Evolutionary conservation across 768 basidiomycete genomes (phyloP).

Genomic region (Naganishia vishniacii): DNA sequence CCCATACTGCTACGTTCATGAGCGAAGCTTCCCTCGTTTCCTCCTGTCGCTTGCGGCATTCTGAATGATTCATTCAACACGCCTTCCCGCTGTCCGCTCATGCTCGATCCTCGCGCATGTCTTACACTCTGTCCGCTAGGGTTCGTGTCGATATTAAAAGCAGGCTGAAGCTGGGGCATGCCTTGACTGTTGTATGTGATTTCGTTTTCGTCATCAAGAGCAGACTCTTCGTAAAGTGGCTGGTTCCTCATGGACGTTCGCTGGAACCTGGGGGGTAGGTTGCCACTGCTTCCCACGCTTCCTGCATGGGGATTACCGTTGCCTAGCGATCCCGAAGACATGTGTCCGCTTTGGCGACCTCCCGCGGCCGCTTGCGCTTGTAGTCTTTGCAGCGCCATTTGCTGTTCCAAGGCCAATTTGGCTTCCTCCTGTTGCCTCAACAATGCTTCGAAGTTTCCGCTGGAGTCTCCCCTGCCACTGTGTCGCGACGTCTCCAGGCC

Average conservation of each 20-base stretch:
- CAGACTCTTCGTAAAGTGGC: conserved; percentile 44
- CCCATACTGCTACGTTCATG: conserved; percentile 32
- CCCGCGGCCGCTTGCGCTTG: conserved; percentile 71
- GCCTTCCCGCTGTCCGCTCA: conserved; percentile 43
- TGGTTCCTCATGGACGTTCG: conserved; percentile 26
- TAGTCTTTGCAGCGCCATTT: conserved; percentile 41
- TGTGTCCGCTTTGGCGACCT: conserved; percentile 33
- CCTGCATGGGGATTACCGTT: conserved; percentile 9
- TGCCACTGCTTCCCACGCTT: conserved; percentile 19
- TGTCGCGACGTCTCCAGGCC: conserved; percentile 13
- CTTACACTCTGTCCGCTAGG: conserved; percentile 2
- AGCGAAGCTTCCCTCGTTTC: conserved; percentile 49
- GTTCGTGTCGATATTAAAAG: conserved; percentile 40
- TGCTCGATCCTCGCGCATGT: conserved; percentile 20
- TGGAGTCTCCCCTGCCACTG: not conserved
- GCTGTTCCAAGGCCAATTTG: conserved; percentile 38
- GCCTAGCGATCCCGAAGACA: conserved; percentile 1
- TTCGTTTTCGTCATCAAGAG: conserved; percentile 33
- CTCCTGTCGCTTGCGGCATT: not conserved
- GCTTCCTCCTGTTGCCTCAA: conserved; percentile 40
- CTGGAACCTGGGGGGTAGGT: conserved; percentile 28
- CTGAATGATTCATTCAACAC: conserved; percentile 30
- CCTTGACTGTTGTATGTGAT: conserved; percentile 54
- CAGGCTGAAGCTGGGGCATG: conserved; percentile 82
- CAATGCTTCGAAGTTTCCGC: conserved; percentile 24